Conservation (phyloP, 768 basidiomycete genomes). For the Pholiota molesta region DNA sequence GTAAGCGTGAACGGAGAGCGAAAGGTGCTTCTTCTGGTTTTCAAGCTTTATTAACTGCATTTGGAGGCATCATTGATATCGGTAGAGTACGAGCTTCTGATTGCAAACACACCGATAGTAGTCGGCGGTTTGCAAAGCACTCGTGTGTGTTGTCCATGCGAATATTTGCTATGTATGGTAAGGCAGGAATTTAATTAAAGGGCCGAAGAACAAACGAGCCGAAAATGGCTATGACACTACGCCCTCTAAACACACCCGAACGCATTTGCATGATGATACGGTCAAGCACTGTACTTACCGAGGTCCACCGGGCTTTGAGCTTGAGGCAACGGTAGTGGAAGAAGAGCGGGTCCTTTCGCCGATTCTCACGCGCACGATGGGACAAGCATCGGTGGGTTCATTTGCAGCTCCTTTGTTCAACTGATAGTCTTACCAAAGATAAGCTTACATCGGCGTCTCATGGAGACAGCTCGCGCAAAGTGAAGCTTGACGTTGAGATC, state of each 20-base stretch:
- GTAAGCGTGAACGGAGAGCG: background rate
- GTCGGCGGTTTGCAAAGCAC: background rate
- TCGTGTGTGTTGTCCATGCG: background rate
- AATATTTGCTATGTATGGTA: too few species aligned
- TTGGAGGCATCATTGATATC: too few species aligned
- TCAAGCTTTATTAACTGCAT: too few species aligned
- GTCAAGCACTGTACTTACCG: background rate
- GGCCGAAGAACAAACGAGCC: too few species aligned
- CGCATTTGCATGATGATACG: too few species aligned
- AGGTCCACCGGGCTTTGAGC: background rate
- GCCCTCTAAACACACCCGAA: too few species aligned
- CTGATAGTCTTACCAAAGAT: conserved; percentile 3
- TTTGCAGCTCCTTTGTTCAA: background rate
- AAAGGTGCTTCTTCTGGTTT: too few species aligned
- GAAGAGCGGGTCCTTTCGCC: background rate
- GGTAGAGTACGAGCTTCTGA: background rate
- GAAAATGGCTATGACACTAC: too few species aligned
- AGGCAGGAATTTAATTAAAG: too few species aligned
- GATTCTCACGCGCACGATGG: conserved; percentile 8
- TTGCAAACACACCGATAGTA: background rate
- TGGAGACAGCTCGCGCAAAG: background rate
- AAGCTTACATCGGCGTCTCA: conserved; percentile 5
- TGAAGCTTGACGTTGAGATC: background rate
- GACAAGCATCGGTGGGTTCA: background rate
- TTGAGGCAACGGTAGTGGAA: background rate